These are phyloP conservation scores for Lunasporangiospora selenospora DNA, from an alignment of 192 early-diverging fungal species.

Conservation along the genomic window DNA sequence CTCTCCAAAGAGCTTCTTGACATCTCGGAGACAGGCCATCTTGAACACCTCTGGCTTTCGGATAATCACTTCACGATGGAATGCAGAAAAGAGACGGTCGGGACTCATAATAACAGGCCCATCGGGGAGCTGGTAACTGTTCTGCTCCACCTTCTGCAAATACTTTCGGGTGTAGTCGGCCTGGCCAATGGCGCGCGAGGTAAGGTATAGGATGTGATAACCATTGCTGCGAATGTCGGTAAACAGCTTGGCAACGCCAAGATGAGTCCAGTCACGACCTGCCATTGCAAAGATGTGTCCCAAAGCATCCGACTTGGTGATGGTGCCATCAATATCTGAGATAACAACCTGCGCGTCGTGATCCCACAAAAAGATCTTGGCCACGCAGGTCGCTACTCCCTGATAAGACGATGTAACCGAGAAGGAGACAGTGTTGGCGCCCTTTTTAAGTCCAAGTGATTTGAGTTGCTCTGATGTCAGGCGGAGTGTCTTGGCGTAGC, in stretches of 20 bases:
- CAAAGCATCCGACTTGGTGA: conserved; percentile 96
- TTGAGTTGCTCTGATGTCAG: conserved; percentile 93
- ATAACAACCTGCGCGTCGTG: conserved; percentile 89
- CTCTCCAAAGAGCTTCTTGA: conserved; percentile 86
- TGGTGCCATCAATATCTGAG: conserved; percentile 98
- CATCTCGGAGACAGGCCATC: conserved; percentile 93
- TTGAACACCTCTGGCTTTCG: conserved; percentile 97
- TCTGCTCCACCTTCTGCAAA: conserved; percentile 89
- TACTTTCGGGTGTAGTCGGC: conserved; percentile 92
- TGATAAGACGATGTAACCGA: conserved; percentile 81
- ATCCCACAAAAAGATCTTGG: conserved; percentile 91
- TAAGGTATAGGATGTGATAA: conserved; percentile 95
- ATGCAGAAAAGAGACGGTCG: conserved; percentile 89
- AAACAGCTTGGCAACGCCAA: conserved; percentile 95
- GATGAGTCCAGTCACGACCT: conserved; percentile 98
- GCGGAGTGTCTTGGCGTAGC: conserved; percentile 89
- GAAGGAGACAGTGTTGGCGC: conserved; percentile 91
- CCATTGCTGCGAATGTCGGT: conserved; percentile 94
- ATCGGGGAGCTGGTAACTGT: conserved; percentile 85
- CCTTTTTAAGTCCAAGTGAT: conserved; percentile 78
- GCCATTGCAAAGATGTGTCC: conserved; percentile 98
- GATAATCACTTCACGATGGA: conserved; percentile 95
- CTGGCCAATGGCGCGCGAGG: conserved; percentile 95
- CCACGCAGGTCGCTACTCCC: conserved; percentile 77
- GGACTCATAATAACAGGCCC: conserved; percentile 97